Conservation (phyloP, 2,329 filamentous ascomycete genomes). For the Calonectria pseudoreteaudii region DNA sequence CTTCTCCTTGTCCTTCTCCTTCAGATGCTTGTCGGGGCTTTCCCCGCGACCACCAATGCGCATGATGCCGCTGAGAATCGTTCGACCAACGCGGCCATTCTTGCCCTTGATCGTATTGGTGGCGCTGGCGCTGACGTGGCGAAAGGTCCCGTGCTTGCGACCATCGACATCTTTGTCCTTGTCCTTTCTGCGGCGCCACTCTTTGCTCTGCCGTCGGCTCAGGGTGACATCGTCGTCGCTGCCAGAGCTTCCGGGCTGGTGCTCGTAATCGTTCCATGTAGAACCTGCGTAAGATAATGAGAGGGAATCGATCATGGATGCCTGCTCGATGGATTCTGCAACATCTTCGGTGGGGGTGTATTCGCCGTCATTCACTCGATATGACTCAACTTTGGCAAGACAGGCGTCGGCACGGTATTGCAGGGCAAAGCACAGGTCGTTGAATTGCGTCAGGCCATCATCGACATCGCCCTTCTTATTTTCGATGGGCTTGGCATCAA, state of each 20-base stretch:
- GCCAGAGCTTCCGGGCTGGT: constrained; percentile 63
- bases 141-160: constrained; percentile 37
- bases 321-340: constrained; percentile 62
- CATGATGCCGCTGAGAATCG: constrained; percentile 58
- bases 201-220: constrained; percentile 46
- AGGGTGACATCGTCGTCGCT: constrained; percentile 54
- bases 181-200: constrained; percentile 46
- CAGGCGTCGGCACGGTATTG: constrained; percentile 65
- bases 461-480: constrained; percentile 49
- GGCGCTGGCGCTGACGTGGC: constrained; percentile 46
- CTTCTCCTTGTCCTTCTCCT: constrained; percentile 3
- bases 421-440: constrained; percentile 61
- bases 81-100: constrained; percentile 55
- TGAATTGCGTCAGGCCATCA: constrained; percentile 66
- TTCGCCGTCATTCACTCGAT: constrained; percentile 53
- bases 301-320: constrained; percentile 50
- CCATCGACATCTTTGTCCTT: constrained; percentile 17
- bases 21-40: constrained; percentile 52
- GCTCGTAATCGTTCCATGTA: constrained; percentile 45
- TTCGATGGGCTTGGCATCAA: constrained; percentile 64
- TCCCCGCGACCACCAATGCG: constrained; percentile 55
- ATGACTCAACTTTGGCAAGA: constrained; percentile 60
- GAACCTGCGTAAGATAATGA: constrained; percentile 46
- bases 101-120: constrained; percentile 49
- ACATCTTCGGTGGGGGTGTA: constrained; percentile 51